A percentile compares a stretch with the other conserved stretches of the same genome.
phyloP scores from a whole-genome alignment of 176 grass and related monocot species.

The Rhynchospora tenuis region DNA sequence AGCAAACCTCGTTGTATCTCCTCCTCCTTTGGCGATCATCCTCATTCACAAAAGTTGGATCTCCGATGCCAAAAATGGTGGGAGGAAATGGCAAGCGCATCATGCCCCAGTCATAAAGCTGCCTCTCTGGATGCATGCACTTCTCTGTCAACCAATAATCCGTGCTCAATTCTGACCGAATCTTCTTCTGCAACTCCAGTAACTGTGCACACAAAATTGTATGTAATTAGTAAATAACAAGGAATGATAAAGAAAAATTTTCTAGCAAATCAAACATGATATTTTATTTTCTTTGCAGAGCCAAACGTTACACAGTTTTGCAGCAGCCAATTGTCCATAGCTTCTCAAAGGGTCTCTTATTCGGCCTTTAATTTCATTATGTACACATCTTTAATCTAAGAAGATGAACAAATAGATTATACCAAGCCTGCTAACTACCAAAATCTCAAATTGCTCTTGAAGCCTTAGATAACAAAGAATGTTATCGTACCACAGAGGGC shows the following conservation, averaged over 20 bases:
- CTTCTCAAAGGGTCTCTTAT: not conserved
- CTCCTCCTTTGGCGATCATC: slow-evolving; percentile 78
- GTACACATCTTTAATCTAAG: no score
- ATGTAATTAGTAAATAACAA: slow-evolving; percentile 9
- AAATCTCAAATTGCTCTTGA: not conserved
- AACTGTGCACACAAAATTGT: slow-evolving; percentile 40
- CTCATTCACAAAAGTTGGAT: slow-evolving; percentile 57
- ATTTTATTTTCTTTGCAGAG: not conserved
- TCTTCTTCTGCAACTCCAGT: slow-evolving; percentile 85
- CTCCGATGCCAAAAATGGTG: slow-evolving; percentile 89
- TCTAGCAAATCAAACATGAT: not conserved
- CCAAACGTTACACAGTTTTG: not conserved
- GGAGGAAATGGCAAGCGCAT: slow-evolving; percentile 81
- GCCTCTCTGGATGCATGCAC: slow-evolving; percentile 77
- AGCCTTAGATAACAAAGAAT: not conserved
- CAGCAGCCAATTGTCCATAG: not conserved
- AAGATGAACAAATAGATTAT: slow-evolving; percentile 11
- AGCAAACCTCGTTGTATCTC: slow-evolving; percentile 84
- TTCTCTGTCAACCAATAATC: slow-evolving; percentile 86
- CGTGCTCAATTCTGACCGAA: slow-evolving; percentile 59
- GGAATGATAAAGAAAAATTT: not conserved
- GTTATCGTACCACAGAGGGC: not conserved
- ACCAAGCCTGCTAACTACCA: slow-evolving; percentile 3
- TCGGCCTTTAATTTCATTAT: not conserved
- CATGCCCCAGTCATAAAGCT: slow-evolving; percentile 97